Evolutionary conservation across 2,329 filamentous ascomycete genomes (phyloP), one percentile per base, ranked within the genome.

Genomic region (Tolypocladium endophyticum): DNA sequence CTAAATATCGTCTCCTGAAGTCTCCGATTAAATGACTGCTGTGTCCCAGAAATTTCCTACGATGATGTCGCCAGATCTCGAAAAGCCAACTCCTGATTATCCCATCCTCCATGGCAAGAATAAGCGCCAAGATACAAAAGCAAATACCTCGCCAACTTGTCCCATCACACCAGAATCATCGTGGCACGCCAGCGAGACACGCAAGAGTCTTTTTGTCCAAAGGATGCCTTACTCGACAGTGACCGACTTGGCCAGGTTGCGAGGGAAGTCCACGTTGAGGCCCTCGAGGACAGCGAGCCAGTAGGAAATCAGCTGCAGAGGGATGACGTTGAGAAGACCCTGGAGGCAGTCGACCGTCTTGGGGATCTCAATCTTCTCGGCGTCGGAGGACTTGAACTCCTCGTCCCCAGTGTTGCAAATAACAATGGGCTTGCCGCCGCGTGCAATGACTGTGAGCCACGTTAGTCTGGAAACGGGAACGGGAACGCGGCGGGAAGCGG

Each of bases 161-260:
- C 59, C 56, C 55, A 52, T 58, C n/a, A 58, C 47, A 39, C 57
- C 63, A 30, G 33, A 33, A 52, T 55, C 36, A 54, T 54, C 23
- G 39, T 52, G 58, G 56, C 58, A 45, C 57, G 57, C 58, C 57
- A 50, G 61, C 61, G 57, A 58, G 56, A 60, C 56, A 58, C 64
- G 52, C 61, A 59, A 55, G 57, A 55, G 3, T 35, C n/a, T 14
- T 16, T 35, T 14, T 5, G 5, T 57, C 14, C 36, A 16, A 4
- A 39, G 28, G n/a, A n/a, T 38, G 59, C 72, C 57, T 81, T 93
- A 99, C 85, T 99, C 94, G 67, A 99, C 94, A 64, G 94, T 99
- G 65, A 99, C 94, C 64, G 92, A 96, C 86, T 99, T 99, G 75
- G 94, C 94, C 79, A 99, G 79, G 81, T 99, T 99, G 71, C 94